phyloP scores from a whole-genome alignment of 177 flowering plant genomes.

The Vitis hybrid region DNA sequence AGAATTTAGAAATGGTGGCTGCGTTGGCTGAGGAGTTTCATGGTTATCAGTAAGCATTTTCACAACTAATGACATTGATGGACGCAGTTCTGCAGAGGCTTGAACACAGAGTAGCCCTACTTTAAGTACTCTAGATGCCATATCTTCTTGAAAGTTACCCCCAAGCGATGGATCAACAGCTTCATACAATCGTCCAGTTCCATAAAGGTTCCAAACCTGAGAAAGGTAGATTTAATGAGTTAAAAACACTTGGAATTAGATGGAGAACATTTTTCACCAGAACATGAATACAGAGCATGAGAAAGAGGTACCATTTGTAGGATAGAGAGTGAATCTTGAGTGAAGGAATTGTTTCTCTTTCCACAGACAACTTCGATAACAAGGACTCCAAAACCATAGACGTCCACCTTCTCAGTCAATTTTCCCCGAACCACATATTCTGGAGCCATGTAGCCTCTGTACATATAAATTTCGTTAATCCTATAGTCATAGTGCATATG shows the following conservation, averaged over 20 bases:
- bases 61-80: slow-evolving; percentile 65
- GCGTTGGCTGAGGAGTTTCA: slow-evolving; percentile 52
- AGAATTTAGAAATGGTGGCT: slow-evolving; percentile 60
- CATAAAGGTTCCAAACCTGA: slow-evolving; percentile 61
- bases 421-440: slow-evolving; percentile 72
- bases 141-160: slow-evolving; percentile 36
- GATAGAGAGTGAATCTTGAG: slow-evolving; percentile 36
- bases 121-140: slow-evolving; percentile 50
- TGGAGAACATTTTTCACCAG: not conserved
- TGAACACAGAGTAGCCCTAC: slow-evolving; percentile 69
- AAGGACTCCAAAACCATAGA: slow-evolving; percentile 78
- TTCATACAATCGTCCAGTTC: slow-evolving; percentile 35
- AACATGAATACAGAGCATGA: not conserved
- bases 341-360: slow-evolving; percentile 38
- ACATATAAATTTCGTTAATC: not conserved
- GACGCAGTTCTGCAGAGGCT: slow-evolving; percentile 61
- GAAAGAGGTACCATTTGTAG: slow-evolving; percentile 47
- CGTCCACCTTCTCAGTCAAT: slow-evolving; percentile 82
- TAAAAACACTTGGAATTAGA: not conserved
- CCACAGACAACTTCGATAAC: slow-evolving; percentile 59
- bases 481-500: not conserved
- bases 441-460: slow-evolving; percentile 80
- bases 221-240: not conserved
- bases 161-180: slow-evolving; percentile 51
- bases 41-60: slow-evolving; percentile 40